phyloP scores from a whole-genome alignment of 1,139 yeast genomes.

The Pichia sp. region DNA sequence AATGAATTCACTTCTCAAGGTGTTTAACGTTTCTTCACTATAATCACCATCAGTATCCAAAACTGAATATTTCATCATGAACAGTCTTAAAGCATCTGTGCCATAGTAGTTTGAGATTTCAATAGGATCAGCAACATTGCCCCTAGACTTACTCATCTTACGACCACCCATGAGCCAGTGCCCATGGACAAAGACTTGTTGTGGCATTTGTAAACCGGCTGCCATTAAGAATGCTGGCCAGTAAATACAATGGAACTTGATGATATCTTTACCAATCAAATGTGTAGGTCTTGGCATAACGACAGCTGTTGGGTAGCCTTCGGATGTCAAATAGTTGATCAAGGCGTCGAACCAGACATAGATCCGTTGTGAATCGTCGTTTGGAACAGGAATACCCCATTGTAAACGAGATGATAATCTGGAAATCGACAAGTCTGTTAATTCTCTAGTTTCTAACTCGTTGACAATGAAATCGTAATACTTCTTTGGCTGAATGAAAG shows the following conservation, averaged over 20 bases:
- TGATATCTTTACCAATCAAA: conserved; percentile 88
- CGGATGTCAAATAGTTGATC: conserved; percentile 75
- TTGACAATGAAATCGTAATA: conserved; percentile 55
- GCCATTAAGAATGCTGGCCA: conserved; percentile 96
- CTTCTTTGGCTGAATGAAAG: conserved; percentile 63
- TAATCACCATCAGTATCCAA: conserved; percentile 79
- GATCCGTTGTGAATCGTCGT: conserved; percentile 71
- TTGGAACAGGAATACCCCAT: conserved; percentile 94
- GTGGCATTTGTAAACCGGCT: conserved; percentile 68
- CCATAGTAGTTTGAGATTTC: conserved; percentile 61
- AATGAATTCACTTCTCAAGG: conserved; percentile 60
- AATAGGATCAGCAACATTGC: conserved; percentile 95
- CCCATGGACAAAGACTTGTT: conserved; percentile 80
- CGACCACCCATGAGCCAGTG: conserved; percentile 92
- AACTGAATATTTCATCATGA: conserved; percentile 72
- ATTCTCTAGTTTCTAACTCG: conserved; percentile 48
- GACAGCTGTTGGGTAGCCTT: conserved; percentile 52
- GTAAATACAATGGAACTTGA: conserved; percentile 83
- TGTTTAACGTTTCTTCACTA: conserved; percentile 54
- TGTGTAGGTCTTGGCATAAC: conserved; percentile 52
- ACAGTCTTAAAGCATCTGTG: conserved; percentile 72
- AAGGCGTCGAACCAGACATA: conserved; percentile 99
- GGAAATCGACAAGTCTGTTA: conserved; percentile 78
- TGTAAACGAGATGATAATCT: conserved; percentile 72
- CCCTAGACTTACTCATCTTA: conserved; percentile 91